Evolutionary conservation across 352 stramenopile genomes (phyloP).

Genomic region (Vaucheria bursata): DNA sequence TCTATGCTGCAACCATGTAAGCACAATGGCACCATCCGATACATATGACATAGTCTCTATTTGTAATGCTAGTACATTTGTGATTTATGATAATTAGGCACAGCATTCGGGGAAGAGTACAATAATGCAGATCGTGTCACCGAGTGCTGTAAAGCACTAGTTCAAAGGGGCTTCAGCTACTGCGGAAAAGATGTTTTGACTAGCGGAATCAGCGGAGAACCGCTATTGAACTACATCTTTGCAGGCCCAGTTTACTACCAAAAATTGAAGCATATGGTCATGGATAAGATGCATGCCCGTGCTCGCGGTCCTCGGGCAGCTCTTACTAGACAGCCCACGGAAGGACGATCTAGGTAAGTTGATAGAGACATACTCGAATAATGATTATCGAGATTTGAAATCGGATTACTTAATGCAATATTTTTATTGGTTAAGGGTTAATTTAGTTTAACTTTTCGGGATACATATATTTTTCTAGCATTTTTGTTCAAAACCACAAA

Average conservation of each 20-base stretch:
- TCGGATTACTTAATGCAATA: too few relatives aligned
- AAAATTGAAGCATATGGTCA: conserved; percentile 99
- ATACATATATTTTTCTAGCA: too few relatives aligned
- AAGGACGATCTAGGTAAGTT: conserved; percentile 88
- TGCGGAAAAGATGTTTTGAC: conserved; percentile 75
- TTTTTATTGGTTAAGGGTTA: too few relatives aligned
- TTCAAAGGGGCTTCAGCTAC: conserved; percentile 97
- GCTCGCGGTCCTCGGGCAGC: conserved; percentile 79
- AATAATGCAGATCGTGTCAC: conserved; percentile 81
- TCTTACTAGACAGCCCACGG: conserved; percentile 96
- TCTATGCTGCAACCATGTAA: too few relatives aligned
- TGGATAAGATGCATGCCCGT: conserved; percentile 99
- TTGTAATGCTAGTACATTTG: too few relatives aligned
- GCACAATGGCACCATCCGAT: neutral
- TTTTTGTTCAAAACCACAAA: too few relatives aligned
- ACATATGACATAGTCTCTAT: neutral
- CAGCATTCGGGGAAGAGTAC: conserved; percentile 96
- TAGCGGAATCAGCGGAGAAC: conserved; percentile 83
- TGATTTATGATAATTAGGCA: too few relatives aligned
- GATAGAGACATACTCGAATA: conserved; percentile 70
- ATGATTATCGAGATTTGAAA: conserved; percentile 56
- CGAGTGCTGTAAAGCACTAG: conserved; percentile 64
- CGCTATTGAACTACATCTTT: conserved; percentile 98
- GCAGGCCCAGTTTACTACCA: conserved; percentile 99
- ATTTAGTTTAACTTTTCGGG: too few relatives aligned